Evolutionary conservation across 768 basidiomycete species (phyloP).

Genomic region (Kwoniella newhampshirensis): DNA sequence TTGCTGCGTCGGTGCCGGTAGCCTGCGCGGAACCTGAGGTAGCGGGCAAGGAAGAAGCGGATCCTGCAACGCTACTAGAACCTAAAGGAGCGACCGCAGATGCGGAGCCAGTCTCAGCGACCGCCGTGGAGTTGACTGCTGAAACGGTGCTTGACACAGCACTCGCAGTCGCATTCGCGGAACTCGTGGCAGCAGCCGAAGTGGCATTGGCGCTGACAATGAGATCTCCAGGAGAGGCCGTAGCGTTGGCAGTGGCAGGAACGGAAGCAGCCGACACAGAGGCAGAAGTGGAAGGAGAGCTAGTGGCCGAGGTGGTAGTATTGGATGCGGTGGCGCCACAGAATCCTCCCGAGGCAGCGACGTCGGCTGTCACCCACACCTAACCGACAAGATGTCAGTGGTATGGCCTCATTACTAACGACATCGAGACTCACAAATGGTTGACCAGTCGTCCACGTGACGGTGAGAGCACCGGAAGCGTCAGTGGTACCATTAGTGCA

Average conservation of each 20-base stretch:
- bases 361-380: slow-evolving; percentile 18
- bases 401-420: neutral
- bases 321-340: slow-evolving; percentile 11
- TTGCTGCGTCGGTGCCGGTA: too few species aligned
- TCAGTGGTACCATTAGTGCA: slow-evolving; percentile 22
- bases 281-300: neutral
- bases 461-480: slow-evolving; percentile 19
- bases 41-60: neutral
- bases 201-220: too few species aligned
- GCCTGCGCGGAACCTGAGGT: neutral
- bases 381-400: neutral
- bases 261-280: neutral
- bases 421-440: slow-evolving; percentile 28
- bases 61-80: neutral
- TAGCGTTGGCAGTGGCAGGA: neutral
- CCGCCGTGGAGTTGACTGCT: neutral
- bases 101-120: neutral
- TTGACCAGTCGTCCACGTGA: slow-evolving; percentile 32
- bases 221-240: neutral
- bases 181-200: too few species aligned
- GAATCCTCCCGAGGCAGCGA: slow-evolving; percentile 21
- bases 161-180: too few species aligned
- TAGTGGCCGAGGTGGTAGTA: slow-evolving; percentile 1
- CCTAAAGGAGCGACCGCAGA: neutral
- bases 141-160: neutral